phyloP scores from a whole-genome alignment of 768 basidiomycete genomes.

The Mycena polygramma region DNA sequence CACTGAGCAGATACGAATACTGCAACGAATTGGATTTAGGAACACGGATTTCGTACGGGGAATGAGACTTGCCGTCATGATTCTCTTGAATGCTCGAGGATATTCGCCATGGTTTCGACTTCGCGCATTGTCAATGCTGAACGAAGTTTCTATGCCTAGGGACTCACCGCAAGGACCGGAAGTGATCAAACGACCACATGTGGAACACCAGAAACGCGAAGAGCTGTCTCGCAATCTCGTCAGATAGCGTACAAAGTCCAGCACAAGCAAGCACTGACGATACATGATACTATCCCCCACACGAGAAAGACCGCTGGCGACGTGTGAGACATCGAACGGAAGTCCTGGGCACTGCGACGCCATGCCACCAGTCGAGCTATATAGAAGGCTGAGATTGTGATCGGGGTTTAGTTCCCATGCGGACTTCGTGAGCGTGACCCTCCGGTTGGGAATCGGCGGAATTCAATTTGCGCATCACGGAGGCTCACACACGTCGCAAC shows the following conservation, averaged over 20 bases:
- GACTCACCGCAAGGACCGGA: not conserved
- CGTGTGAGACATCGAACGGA: too few species aligned
- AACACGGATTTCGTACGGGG: not conserved
- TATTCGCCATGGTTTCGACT: not conserved
- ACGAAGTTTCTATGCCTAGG: not conserved
- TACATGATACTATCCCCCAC: too few species aligned
- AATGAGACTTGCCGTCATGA: not conserved
- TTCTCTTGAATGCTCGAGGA: not conserved
- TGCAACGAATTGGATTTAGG: constrained; percentile 41
- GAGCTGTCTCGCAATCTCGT: not conserved
- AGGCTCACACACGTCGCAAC: too few species aligned
- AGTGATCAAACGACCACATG: not conserved
- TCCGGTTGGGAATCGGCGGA: too few species aligned
- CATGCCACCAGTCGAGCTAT: too few species aligned
- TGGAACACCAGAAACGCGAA: constrained; percentile 1
- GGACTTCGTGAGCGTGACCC: too few species aligned
- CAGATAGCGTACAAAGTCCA: not conserved
- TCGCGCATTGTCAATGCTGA: not conserved
- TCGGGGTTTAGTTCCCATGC: too few species aligned
- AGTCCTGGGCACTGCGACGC: too few species aligned
- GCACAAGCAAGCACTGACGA: too few species aligned
- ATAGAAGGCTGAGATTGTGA: too few species aligned
- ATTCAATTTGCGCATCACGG: too few species aligned
- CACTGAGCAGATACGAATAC: constrained; percentile 78
- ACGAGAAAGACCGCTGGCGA: too few species aligned